Evolutionary conservation across 768 basidiomycete species (phyloP).

Genomic region (Boletus tylopilopsis): DNA sequence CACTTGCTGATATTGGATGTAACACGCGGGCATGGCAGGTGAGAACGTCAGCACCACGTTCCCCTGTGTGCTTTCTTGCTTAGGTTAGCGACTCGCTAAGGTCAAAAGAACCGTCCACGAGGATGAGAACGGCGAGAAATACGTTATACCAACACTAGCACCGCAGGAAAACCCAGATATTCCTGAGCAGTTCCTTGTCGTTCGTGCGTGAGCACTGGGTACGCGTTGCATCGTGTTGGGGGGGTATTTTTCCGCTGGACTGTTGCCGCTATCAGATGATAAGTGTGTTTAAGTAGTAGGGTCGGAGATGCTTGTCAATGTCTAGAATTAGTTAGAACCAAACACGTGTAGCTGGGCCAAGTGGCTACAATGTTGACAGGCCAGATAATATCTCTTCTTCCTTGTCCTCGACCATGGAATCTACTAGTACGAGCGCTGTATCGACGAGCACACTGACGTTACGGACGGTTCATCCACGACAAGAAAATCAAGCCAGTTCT

Average conservation of each 20-base stretch:
- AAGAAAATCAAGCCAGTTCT: constrained; percentile 12
- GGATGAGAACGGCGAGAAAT: constrained; percentile 38
- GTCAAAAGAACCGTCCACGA: constrained; percentile 39
- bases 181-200: constrained; percentile 70
- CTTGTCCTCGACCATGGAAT: constrained; percentile 25
- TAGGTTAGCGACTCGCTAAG: constrained; percentile 33
- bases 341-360: constrained; percentile 31
- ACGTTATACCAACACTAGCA: constrained; percentile 36
- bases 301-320: too few relatives aligned
- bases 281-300: too few relatives aligned
- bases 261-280: too few relatives aligned
- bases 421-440: constrained; percentile 5
- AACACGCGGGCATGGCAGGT: constrained; percentile 73
- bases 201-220: constrained; percentile 33
- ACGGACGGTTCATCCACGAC: constrained; percentile 31
- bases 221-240: background rate
- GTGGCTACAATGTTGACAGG: constrained; percentile 4
- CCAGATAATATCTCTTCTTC: background rate
- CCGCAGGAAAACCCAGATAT: constrained; percentile 63
- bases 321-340: constrained; percentile 14
- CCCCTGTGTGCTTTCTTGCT: background rate
- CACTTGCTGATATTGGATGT: constrained; percentile 60
- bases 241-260: too few relatives aligned
- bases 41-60: constrained; percentile 10
- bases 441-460: constrained; percentile 40